Evolutionary conservation across 2,329 filamentous ascomycete species (phyloP).

Genomic region (Pseudomassariella vexata): DNA sequence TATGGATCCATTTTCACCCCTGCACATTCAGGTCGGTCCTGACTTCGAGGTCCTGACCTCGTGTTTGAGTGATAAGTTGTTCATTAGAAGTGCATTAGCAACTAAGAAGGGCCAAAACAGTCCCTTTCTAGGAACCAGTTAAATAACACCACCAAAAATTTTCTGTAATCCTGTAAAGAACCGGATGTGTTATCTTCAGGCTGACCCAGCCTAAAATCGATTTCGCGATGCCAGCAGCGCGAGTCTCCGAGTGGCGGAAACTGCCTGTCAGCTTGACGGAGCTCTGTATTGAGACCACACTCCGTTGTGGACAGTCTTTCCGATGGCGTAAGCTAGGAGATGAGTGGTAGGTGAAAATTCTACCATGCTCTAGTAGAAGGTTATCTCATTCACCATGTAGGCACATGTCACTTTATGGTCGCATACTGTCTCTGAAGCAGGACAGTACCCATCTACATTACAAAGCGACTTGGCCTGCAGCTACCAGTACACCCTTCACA

Average conservation of each 20-base stretch:
- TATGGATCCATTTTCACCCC: no score
- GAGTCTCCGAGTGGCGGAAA: conserved; percentile 76
- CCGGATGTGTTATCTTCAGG: no score
- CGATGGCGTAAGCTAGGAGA: conserved; percentile 83
- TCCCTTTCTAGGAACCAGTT: no score
- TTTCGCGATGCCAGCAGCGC: conserved; percentile 33
- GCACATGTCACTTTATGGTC: conserved; percentile 79
- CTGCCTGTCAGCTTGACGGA: conserved; percentile 78
- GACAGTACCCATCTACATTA: conserved; percentile 76
- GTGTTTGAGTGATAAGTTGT: no score
- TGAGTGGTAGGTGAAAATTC: conserved; percentile 71
- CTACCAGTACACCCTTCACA: background rate
- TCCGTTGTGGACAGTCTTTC: conserved; percentile 94
- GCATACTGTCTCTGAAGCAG: conserved; percentile 80
- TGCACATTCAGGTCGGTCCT: no score
- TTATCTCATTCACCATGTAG: conserved; percentile 36
- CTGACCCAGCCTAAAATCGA: no score
- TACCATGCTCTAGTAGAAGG: no score
- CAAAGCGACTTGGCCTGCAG: conserved; percentile 52
- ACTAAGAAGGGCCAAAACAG: no score
- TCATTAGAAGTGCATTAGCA: no score
- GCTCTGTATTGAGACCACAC: conserved; percentile 87
- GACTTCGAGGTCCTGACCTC: no score
- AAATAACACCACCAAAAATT: no score
- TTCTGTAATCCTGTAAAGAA: no score